A percentile compares a stretch with the other conserved stretches of the same genome.
phyloP scores from a whole-genome alignment of 2,329 filamentous ascomycete species.

The Colletotrichum scovillei region DNA sequence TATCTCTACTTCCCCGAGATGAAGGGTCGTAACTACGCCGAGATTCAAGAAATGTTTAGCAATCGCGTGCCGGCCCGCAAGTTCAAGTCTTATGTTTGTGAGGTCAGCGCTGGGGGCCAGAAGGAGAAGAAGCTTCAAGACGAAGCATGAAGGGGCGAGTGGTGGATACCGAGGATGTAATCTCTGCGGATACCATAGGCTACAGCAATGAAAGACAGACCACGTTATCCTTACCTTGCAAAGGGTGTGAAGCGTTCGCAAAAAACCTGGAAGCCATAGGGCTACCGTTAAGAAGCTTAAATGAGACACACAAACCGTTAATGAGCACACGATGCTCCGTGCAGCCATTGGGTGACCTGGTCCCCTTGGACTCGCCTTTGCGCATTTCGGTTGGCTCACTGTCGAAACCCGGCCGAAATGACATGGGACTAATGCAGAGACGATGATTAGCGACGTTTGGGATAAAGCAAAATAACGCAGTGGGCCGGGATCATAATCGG shows the following conservation, averaged over 20 bases:
- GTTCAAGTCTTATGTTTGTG: conserved; percentile 31
- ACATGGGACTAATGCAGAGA: conserved; percentile 27
- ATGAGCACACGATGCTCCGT: conserved; percentile 3
- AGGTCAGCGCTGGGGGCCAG: conserved; percentile 16
- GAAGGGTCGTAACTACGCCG: conserved; percentile 37
- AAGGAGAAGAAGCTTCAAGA: conserved; percentile 26
- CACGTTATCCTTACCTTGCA: neutral
- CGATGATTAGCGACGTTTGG: conserved; percentile 34
- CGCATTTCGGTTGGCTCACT: conserved; percentile 23
- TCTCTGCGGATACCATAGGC: neutral
- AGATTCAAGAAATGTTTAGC: conserved; percentile 35
- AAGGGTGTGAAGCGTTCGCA: neutral
- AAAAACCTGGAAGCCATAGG: conserved; percentile 4
- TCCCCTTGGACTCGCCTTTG: neutral
- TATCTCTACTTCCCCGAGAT: conserved; percentile 35
- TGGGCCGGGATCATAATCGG: conserved; percentile 30
- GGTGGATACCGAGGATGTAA: conserved; percentile 20
- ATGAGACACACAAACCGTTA: conserved; percentile 22
- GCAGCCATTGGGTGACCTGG: neutral
- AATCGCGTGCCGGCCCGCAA: conserved; percentile 26
- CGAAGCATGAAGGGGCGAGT: conserved; percentile 21
- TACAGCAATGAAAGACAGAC: too few relatives aligned
- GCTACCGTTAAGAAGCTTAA: conserved; percentile 26
- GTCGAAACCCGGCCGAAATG: conserved; percentile 28
- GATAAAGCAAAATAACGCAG: conserved; percentile 18